Percentiles rank a stretch among this genome's conserved stretches.
phyloP scores from a whole-genome alignment of 106 monocot genomes.

The Hemerocallis citrina region DNA sequence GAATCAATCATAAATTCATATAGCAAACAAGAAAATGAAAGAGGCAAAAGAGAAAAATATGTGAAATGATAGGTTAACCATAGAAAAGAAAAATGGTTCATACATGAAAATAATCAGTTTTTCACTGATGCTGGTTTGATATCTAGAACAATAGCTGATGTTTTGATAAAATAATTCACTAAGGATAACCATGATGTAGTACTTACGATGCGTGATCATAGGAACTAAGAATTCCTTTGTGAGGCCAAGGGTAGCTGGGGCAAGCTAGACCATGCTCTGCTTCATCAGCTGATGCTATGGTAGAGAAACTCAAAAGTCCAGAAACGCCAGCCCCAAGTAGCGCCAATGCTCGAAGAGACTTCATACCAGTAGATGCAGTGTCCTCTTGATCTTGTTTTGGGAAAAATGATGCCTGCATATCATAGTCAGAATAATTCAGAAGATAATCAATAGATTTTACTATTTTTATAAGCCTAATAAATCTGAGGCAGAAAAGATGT shows the following conservation, averaged over 20 bases:
- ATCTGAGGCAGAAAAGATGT: neutral
- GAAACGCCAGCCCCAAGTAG: constrained; percentile 53
- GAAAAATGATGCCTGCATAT: neutral
- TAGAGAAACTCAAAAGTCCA: constrained; percentile 46
- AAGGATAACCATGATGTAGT: neutral
- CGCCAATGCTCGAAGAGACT: constrained; percentile 49
- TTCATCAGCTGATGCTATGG: constrained; percentile 56
- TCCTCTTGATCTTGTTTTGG: constrained; percentile 32
- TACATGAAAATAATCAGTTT: neutral
- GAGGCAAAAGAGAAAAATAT: too few species aligned
- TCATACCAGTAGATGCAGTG: constrained; percentile 31
- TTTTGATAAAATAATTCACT: neutral
- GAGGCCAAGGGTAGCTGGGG: constrained; percentile 91
- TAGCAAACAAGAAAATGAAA: too few species aligned
- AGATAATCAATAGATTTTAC: neutral
- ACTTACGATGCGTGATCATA: constrained; percentile 96
- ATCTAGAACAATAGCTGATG: neutral
- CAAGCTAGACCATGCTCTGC: constrained; percentile 80
- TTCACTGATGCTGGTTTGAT: neutral
- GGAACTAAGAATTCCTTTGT: constrained; percentile 83
- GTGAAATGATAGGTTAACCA: too few species aligned
- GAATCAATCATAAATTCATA: too few species aligned
- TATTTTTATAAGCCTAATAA: neutral
- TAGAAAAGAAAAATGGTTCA: neutral
- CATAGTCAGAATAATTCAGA: constrained; percentile 14